A percentile compares a stretch with the other conserved stretches of the same genome.
phyloP scores from a whole-genome alignment of 139 green algal genomes.

The Chlamydomonas applanata region DNA sequence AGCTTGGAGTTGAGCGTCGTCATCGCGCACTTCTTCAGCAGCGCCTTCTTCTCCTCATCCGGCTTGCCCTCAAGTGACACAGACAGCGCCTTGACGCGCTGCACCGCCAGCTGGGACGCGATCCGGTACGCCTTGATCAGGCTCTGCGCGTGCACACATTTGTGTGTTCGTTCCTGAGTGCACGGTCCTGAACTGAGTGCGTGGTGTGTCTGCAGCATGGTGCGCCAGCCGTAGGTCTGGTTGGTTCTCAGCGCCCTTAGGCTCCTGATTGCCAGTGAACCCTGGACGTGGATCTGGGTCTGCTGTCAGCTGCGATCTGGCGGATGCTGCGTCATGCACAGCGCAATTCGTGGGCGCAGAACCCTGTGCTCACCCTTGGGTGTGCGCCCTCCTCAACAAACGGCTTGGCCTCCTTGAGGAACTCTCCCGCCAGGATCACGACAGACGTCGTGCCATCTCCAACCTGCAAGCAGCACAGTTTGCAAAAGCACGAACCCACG shows the following conservation, averaged over 20 bases:
- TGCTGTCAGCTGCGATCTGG: too few species aligned
- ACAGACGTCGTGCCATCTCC: conserved; percentile 98
- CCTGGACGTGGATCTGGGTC: too few species aligned
- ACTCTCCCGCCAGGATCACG: conserved; percentile 94
- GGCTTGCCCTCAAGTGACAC: conserved; percentile 78
- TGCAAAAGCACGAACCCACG: not conserved
- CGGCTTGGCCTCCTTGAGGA: conserved; percentile 89
- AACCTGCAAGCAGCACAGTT: conserved; percentile 76
- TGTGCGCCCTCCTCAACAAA: conserved; percentile 98
- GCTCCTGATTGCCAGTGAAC: too few species aligned
- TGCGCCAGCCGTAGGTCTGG: too few species aligned
- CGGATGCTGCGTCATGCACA: not conserved
- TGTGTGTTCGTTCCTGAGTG: not conserved
- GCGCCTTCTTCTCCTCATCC: conserved; percentile 63
- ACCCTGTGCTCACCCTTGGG: conserved; percentile 55
- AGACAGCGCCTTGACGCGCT: conserved; percentile 71
- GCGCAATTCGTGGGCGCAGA: too few species aligned
- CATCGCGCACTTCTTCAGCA: conserved; percentile 93
- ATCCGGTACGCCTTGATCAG: conserved; percentile 88
- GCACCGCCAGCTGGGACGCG: conserved; percentile 78
- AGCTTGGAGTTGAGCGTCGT: conserved; percentile 97
- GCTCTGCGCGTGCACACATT: conserved; percentile 38
- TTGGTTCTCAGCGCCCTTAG: too few species aligned
- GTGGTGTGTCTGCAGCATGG: not conserved
- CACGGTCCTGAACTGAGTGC: not conserved